These are phyloP conservation scores for Trematosphaeria pertusa DNA, from an alignment of 2,329 filamentous ascomycete species.

Conservation along the genomic window DNA sequence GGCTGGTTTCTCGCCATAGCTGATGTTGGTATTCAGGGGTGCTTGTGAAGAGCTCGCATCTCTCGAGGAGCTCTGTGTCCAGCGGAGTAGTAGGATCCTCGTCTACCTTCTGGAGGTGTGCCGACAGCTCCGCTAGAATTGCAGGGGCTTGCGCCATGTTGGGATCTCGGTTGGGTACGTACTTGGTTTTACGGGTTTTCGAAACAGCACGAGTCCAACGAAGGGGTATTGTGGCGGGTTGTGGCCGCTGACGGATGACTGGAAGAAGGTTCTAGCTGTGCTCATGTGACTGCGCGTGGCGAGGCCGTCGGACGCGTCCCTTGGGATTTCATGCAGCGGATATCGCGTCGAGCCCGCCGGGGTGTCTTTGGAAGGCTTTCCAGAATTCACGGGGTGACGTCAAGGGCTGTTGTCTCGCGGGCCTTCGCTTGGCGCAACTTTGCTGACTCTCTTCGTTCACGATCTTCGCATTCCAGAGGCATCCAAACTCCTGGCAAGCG, in stretches of 20 bases:
- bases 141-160: conserved; percentile 27
- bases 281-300: conserved; percentile 41
- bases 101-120: conserved; percentile 55
- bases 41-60: conserved; percentile 53
- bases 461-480: too few relatives aligned
- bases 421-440: too few relatives aligned
- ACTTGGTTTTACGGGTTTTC: too few relatives aligned
- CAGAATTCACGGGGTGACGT: not conserved
- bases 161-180: too few relatives aligned
- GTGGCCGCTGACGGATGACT: conserved; percentile 1
- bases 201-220: too few relatives aligned
- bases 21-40: conserved; percentile 38
- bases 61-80: conserved; percentile 58
- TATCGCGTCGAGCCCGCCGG: not conserved
- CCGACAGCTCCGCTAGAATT: conserved; percentile 41
- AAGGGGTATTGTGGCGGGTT: not conserved
- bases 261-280: conserved; percentile 33
- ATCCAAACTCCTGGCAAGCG: too few relatives aligned
- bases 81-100: conserved; percentile 54
- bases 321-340: not conserved
- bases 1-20: conserved; percentile 37
- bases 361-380: not conserved
- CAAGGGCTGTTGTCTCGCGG: not conserved
- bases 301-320: conserved; percentile 5
- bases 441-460: too few relatives aligned